Percentiles rank a stretch among this genome's conserved stretches.
Evolutionary conservation across 495 filamentous ascomycete genomes (phyloP).

Genomic region (Penicillium herquei): DNA sequence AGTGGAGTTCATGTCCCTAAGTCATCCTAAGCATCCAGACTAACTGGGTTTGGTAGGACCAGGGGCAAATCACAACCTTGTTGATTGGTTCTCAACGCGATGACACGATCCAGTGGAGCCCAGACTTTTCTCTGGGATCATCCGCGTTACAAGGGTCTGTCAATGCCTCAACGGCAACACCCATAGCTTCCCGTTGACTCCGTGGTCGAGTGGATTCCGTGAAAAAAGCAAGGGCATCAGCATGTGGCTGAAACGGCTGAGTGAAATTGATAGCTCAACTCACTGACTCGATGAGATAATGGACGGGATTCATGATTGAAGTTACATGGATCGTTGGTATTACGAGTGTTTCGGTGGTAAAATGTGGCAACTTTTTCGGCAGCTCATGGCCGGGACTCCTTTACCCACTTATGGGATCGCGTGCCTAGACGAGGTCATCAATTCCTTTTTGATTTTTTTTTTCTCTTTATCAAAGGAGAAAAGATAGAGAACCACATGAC

Average conservation of each 20-base stretch:
- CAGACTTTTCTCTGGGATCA: conserved; percentile 14
- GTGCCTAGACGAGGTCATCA: too few species aligned
- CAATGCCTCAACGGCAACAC: conserved; percentile 5
- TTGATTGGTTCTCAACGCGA: conserved; percentile 11
- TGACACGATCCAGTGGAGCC: conserved; percentile 25
- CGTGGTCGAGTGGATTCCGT: conserved; percentile 17
- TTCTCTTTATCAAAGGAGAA: not conserved
- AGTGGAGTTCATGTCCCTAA: conserved; percentile 22
- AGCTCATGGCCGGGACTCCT: not conserved
- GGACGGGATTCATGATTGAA: not conserved
- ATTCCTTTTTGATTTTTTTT: too few species aligned
- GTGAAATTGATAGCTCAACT: not conserved
- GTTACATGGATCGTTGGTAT: conserved; percentile 12
- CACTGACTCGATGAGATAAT: not conserved
- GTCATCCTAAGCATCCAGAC: conserved; percentile 6
- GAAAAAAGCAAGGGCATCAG: conserved; percentile 5
- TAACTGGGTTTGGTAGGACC: conserved; percentile 11
- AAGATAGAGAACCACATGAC: conserved; percentile 1
- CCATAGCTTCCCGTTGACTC: conserved; percentile 7
- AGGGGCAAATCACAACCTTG: conserved; percentile 3
- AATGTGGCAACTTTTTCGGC: conserved; percentile 13
- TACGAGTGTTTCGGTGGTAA: not conserved
- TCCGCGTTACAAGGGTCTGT: conserved; percentile 15
- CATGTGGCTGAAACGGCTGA: not conserved
- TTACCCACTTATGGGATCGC: too few species aligned